Evolutionary conservation across 1,284 basidiomycete genomes (phyloP), one percentile per base, ranked within the genome.

Genomic region (Coniferiporia sulphurascens): DNA sequence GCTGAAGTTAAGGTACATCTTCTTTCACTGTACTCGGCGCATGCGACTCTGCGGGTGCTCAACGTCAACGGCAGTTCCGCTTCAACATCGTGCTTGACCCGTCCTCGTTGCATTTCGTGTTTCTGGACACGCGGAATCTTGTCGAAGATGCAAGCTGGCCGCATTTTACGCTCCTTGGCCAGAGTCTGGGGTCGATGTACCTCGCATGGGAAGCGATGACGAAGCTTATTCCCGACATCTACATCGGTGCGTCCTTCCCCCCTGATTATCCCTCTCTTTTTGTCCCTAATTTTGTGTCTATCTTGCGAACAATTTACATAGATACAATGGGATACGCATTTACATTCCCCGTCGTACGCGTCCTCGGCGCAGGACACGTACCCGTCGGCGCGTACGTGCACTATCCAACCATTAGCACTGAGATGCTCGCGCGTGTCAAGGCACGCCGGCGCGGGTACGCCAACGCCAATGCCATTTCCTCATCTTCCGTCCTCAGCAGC

Each of bases 291-390:
- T 2, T 27, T 27, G 27, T 27, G 27, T 27, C 2, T 27, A 27
- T 27, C 27, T 15, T 52, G 8, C 48, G 45, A 6, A 45, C 13
- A 27, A 21, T 1, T 19, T 35, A 19, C 13, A n/a, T 65, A 96
- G 95, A 99, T 71, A 95, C 95, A 0, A 98, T 98, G 95, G 96
- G 97, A 22, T 98, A 97, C 68, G 94, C 93, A 0, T 98, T 98
- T 69, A 91, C 93, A 0, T 95, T 91, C 68, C 92, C 89, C 2
- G 74, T 91, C 12, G 87, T 93, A 2, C 76, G 82, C 4, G 72
- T 84, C 43, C 71, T 96, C 4, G 64, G 72, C 10, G 43, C 41
- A 59, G 78, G 78, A 3, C 72, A 77, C 9, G 77, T 92, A 19
- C 87, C 91, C 0, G 81, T 96, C 13, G 95, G 91, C 1, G 88